phyloP scores from a whole-genome alignment of 192 early-diverging fungal genomes.

The Umbelopsis ramanniana region DNA sequence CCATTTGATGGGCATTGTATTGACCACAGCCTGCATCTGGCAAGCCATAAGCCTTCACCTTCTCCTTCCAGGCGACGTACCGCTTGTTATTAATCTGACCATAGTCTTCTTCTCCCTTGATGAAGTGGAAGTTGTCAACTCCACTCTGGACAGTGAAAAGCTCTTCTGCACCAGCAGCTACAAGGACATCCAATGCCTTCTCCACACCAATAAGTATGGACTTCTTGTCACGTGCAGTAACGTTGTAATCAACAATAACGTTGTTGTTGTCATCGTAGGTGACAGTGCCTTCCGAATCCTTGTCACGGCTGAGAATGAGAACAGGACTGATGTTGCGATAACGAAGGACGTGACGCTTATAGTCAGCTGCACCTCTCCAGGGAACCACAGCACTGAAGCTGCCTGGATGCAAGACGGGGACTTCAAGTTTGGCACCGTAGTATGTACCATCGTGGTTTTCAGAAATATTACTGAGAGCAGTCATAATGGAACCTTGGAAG shows the following conservation, averaged over 20 bases:
- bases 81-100: conserved; percentile 33
- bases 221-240: conserved; percentile 56
- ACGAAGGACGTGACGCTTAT: conserved; percentile 58
- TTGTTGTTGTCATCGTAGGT: conserved; percentile 45
- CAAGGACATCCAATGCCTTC: conserved; percentile 50
- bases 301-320: conserved; percentile 65
- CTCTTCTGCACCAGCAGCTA: conserved; percentile 67
- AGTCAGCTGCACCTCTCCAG: conserved; percentile 52
- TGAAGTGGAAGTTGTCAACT: conserved; percentile 45
- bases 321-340: conserved; percentile 53
- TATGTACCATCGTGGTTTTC: conserved; percentile 64
- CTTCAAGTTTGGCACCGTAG: conserved; percentile 72
- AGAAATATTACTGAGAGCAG: conserved; percentile 56
- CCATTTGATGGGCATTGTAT: conserved; percentile 72
- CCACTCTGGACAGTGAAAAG: conserved; percentile 58
- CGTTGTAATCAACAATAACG: conserved; percentile 49
- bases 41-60: conserved; percentile 38
- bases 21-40: conserved; percentile 38
- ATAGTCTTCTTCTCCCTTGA: conserved; percentile 33
- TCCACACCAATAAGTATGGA: conserved; percentile 52
- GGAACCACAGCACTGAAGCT: conserved; percentile 45
- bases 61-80: conserved; percentile 35
- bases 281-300: conserved; percentile 54
- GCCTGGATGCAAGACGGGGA: conserved; percentile 60
- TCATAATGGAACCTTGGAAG: conserved; percentile 70